Evolutionary conservation across 495 filamentous ascomycete genomes (phyloP), one percentile per base, ranked within the genome.

Genomic region (Aspergillus bertholletiae): DNA sequence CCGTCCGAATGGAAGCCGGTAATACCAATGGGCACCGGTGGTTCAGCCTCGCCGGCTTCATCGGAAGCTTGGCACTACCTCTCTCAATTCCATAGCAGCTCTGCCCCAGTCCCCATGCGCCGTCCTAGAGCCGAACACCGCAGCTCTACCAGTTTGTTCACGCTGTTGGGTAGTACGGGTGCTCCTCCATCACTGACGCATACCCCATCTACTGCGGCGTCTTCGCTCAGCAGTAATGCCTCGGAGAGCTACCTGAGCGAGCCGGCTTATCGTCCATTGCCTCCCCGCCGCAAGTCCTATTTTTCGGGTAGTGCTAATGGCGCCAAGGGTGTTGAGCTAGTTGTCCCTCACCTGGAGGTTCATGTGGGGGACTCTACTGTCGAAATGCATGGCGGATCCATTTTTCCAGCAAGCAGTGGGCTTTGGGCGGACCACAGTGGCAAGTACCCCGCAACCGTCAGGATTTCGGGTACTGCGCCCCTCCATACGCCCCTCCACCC

Each of bases 1-100:
- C 79, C 79, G 60, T 75, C 76, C 49, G 79, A 82, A 66, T 82
- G 79, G 79, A 81, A 82, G 69, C 79, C 79, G n/a, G 70, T 77
- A 61, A 69, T 76, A 79, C 47, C 54, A 28, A 58, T 40, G 56
- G 52, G 53, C 26, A 24, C 51, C 34, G 44, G 63, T 40, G 40
- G 24, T 46, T 26, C 53, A 22, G 63, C 53, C 40, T 59, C 65
- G 7, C 62, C 69, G 51, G 68, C 66, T 30, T 70, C 70, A 28
- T 76, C 74, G 44, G 78, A 80, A 22, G 78, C 79, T 22, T 77
- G 73, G 68, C 55, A 63, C 23, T 82, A 78, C 53, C 69, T 82
- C 35, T 75, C 75, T 51, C 71, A 75, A 46, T 82, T 81, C 63
- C 72, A 76, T 53, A 57, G 71, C 41, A 53, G 63, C 39, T 53